phyloP scores from a whole-genome alignment of 2,329 filamentous ascomycete species.

The Neopestalotiopsis sp. region DNA sequence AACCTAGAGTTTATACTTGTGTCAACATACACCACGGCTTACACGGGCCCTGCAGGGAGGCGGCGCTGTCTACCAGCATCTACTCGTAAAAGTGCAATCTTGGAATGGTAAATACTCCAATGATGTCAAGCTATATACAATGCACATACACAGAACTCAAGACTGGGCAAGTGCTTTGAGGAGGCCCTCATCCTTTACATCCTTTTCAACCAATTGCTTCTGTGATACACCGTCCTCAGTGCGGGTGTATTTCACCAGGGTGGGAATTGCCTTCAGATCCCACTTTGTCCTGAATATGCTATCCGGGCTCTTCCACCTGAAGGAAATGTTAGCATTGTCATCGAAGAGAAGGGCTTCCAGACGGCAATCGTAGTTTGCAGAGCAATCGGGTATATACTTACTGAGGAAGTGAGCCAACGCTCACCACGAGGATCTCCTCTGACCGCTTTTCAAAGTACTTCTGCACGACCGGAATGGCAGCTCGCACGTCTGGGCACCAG shows the following conservation, averaged over 20 bases:
- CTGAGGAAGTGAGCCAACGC: not conserved
- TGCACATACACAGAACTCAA: not conserved
- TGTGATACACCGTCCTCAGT: slow-evolving; percentile 5
- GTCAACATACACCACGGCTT: not conserved
- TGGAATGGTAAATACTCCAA: not conserved
- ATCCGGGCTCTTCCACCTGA: slow-evolving; percentile 6
- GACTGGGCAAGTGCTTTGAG: slow-evolving; percentile 5
- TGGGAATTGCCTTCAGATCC: slow-evolving; percentile 10
- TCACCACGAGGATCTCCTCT: slow-evolving; percentile 11
- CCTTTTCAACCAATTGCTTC: slow-evolving; percentile 8
- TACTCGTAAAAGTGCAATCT: not conserved
- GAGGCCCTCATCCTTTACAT: slow-evolving; percentile 6
- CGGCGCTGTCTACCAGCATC: no score
- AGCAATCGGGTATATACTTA: not conserved
- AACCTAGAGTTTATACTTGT: no score
- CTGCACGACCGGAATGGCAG: slow-evolving; percentile 12
- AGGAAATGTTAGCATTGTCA: not conserved
- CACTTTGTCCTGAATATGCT: slow-evolving; percentile 8
- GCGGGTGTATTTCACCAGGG: slow-evolving; percentile 10
- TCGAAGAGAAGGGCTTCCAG: not conserved
- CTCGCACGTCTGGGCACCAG: slow-evolving; percentile 17
- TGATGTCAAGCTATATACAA: not conserved
- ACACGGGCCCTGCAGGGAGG: not conserved
- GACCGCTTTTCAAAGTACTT: slow-evolving; percentile 15
- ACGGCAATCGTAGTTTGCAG: not conserved